phyloP scores from a whole-genome alignment of 1,284 basidiomycete species.

The Ganoderma resinaceum region DNA sequence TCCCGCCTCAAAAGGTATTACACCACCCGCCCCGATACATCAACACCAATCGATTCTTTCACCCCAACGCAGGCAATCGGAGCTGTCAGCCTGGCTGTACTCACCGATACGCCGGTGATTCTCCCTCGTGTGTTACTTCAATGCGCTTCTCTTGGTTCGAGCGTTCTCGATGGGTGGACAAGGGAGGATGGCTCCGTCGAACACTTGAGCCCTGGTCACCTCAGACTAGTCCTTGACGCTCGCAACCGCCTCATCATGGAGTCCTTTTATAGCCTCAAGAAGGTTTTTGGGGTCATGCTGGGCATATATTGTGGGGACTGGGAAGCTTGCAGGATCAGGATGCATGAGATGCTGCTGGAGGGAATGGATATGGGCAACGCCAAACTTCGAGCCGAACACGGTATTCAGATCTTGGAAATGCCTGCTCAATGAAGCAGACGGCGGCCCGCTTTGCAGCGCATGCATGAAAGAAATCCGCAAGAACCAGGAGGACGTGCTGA shows the following conservation, averaged over 20 bases:
- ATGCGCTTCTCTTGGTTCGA: neutral
- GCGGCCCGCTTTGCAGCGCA: neutral
- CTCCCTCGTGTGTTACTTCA: neutral
- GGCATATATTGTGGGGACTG: neutral
- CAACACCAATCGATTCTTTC: neutral
- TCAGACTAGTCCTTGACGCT: neutral
- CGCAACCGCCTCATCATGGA: neutral
- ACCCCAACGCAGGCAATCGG: neutral
- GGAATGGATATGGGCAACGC: neutral
- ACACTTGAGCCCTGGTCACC: neutral
- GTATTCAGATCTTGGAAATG: neutral
- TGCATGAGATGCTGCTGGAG: neutral
- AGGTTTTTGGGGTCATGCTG: neutral
- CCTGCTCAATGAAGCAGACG: neutral
- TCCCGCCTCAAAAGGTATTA: neutral
- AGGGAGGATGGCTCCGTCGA: conserved; percentile 7
- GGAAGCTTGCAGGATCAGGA: neutral
- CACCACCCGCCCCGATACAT: neutral
- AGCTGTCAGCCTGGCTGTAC: neutral
- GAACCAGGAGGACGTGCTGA: neutral
- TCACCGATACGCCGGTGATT: neutral
- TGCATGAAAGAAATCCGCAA: neutral
- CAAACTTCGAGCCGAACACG: neutral
- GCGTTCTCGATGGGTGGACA: neutral
- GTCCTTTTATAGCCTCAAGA: neutral